Conservation (phyloP, 352 stramenopile species). For the Peronospora tabacina region DNA sequence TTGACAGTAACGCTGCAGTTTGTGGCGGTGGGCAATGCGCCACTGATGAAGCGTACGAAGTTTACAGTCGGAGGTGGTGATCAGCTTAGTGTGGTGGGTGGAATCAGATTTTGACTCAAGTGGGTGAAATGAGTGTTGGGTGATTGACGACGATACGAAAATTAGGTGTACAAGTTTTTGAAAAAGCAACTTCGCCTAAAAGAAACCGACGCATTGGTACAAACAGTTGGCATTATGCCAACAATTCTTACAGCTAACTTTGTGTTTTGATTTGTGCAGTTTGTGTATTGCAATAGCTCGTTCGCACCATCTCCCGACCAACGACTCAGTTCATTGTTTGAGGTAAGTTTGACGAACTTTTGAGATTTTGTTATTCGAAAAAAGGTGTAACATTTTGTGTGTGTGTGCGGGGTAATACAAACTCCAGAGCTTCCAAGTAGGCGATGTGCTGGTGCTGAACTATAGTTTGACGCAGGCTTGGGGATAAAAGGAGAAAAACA, state of each 20-base stretch:
- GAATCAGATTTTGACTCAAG: background rate
- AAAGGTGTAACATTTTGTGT: too few species aligned
- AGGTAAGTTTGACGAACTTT: conserved; percentile 27
- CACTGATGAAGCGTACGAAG: conserved; percentile 84
- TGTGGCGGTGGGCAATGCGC: conserved; percentile 65
- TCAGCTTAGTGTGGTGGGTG: conserved; percentile 61
- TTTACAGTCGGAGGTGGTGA: conserved; percentile 76
- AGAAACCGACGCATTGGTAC: conserved; percentile 61
- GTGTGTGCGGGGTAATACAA: background rate
- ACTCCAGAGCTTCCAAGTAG: conserved; percentile 69
- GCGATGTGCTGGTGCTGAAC: conserved; percentile 74
- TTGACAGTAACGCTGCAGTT: conserved; percentile 76
- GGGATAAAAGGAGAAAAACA: conserved; percentile 33
- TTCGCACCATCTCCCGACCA: conserved; percentile 81
- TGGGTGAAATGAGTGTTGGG: background rate
- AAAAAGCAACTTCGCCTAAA: conserved; percentile 77
- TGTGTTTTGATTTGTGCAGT: conserved; percentile 30
- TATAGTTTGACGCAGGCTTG: conserved; percentile 83
- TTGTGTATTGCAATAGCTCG: conserved; percentile 85
- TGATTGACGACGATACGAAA: background rate
- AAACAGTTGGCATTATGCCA: background rate
- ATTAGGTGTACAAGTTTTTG: conserved; percentile 78
- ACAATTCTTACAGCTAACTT: background rate
- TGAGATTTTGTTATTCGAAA: too few species aligned
- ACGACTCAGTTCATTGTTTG: conserved; percentile 63